Evolutionary conservation across 441 rosid species (phyloP), one percentile per base, ranked within the genome.

Genomic region (Melastoma candidum): DNA sequence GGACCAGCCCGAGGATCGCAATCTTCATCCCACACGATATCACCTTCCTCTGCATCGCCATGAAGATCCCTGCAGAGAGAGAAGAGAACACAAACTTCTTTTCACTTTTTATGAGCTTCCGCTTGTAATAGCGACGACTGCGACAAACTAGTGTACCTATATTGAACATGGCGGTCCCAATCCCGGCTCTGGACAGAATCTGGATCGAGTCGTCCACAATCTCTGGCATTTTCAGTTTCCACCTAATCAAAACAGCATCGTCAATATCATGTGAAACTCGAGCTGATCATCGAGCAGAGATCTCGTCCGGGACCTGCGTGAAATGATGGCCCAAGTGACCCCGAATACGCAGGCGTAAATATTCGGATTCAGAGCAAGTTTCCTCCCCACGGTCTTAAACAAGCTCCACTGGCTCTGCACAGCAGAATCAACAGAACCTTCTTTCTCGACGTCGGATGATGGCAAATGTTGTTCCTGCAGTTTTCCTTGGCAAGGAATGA

Each of bases 11-110:
- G 2, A 61, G 11, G 12, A 45, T 12, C 1, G 47, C 47, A 1
- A 46, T 51, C 1, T 58, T 14, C 12, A 36, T 8, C 1, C 59
- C 58, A 12, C 65, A 61, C 0, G 52, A 36, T 32, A 61, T 53
- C 32, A 61, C 22, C 26, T 61, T 61, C 46, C 46, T 46, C 24
- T 61, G 65, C 53, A 47, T 53, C 6, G 53, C 65, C 11, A 61
- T 61, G 58, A 61, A 61, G 12, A 61, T 53, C 36, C 65, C 65
- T 60, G 47, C 58, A 60, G n/a, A 25, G 1, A 1, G 1, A 2
- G 12, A 0, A 22, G 14, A 2, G 17, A 14, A 0, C 6, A n/a
- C 43, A 6, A 50, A 50, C 1, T 10, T 50, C 53, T 29, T n/a
- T 50, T n/a, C 5, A 1, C 13, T 27, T 3, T n/a, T 51, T 24